Evolutionary conservation across 345 rosid species (phyloP).

Genomic region (Luvunga scandens): DNA sequence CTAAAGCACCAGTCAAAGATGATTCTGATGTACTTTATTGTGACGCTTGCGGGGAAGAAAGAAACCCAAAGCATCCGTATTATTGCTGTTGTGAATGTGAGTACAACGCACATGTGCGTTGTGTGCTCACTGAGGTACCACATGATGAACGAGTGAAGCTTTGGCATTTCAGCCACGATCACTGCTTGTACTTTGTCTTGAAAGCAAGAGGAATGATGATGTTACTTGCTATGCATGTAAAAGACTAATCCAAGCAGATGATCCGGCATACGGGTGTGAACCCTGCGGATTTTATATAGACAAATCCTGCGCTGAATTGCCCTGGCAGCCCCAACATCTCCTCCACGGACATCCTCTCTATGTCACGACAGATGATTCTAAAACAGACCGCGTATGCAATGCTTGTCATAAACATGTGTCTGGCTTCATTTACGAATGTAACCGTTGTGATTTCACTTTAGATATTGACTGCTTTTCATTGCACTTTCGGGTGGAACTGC

Average conservation of each 20-base stretch:
- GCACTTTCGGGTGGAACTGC: not conserved
- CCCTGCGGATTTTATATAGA: not conserved
- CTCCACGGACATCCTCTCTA: not conserved
- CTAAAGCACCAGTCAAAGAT: too few relatives aligned
- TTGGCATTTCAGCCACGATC: not conserved
- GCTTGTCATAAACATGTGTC: not conserved
- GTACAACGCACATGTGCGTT: not conserved
- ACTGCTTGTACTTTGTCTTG: not conserved
- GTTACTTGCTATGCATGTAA: not conserved
- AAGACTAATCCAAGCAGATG: not conserved
- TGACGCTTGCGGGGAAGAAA: not conserved
- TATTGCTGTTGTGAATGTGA: not conserved
- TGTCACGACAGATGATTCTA: not conserved
- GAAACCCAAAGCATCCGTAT: not conserved
- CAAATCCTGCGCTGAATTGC: not conserved
- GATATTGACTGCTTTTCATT: not conserved
- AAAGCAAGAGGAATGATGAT: not conserved
- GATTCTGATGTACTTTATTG: not conserved
- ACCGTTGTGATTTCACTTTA: not conserved
- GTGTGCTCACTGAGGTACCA: not conserved
- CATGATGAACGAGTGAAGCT: not conserved
- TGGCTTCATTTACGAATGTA: not conserved
- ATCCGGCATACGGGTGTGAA: not conserved
- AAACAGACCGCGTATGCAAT: not conserved
- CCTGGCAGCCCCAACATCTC: not conserved